A percentile compares a stretch with the other conserved stretches of the same genome.
Evolutionary conservation across 2,329 filamentous ascomycete species (phyloP).

Genomic region (Epichloe typhina): DNA sequence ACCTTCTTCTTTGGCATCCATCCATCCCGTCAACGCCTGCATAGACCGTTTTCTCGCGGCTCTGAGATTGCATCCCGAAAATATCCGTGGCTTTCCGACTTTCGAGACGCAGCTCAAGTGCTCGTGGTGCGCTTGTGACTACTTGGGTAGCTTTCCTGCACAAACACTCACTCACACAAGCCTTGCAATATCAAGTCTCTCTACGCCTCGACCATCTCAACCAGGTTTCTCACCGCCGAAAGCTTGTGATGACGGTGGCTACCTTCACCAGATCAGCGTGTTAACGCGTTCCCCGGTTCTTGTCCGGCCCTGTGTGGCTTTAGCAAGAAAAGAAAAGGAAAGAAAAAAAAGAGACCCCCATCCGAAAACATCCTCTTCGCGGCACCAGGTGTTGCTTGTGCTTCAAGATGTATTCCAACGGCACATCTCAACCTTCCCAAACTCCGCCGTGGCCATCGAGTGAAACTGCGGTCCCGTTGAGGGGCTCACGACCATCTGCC

Average conservation of each 20-base stretch:
- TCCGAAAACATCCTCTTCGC: neutral
- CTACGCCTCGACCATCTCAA: neutral
- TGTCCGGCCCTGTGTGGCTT: neutral
- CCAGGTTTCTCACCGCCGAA: slow-evolving; percentile 1
- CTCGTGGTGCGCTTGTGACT: neutral
- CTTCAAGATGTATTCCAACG: slow-evolving; percentile 8
- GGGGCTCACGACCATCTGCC: slow-evolving; percentile 3
- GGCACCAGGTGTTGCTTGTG: neutral
- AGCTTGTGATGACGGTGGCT: slow-evolving; percentile 5
- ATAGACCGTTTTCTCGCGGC: neutral
- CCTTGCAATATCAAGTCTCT: neutral
- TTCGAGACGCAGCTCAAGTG: neutral
- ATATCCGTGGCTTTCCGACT: neutral
- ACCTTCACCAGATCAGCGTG: slow-evolving; percentile 1
- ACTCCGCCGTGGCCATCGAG: slow-evolving; percentile 4
- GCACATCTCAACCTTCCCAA: slow-evolving; percentile 4
- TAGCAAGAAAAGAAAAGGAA: neutral
- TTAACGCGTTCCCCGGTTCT: slow-evolving; percentile 1
- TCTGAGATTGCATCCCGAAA: neutral
- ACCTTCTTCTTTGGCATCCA: neutral
- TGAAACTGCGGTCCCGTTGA: slow-evolving; percentile 5
- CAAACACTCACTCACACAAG: neutral
- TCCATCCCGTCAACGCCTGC: neutral
- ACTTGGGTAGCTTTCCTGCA: neutral
- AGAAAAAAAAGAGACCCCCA: neutral